A percentile compares a stretch with the other conserved stretches of the same genome.
These are phyloP conservation scores for Pistacia vera DNA, from an alignment of 345 rosid species.

Conservation along the genomic window DNA sequence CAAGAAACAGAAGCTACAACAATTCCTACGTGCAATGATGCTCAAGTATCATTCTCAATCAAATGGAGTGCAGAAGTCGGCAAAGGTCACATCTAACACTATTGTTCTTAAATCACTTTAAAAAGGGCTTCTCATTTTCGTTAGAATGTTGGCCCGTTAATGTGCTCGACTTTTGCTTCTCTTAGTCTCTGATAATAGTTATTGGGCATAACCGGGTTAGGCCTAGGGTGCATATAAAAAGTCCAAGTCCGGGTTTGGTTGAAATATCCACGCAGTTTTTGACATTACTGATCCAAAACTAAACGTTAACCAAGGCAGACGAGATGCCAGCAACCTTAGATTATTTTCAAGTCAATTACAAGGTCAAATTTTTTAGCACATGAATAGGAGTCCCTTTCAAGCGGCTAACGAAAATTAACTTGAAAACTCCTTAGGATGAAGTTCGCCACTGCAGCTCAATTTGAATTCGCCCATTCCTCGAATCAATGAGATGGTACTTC, in stretches of 20 bases:
- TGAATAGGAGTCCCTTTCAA: not conserved
- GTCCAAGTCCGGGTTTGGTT: no score
- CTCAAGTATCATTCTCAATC: not conserved
- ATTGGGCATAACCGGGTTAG: not conserved
- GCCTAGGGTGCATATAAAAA: no score
- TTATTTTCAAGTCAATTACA: not conserved
- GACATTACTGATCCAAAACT: not conserved
- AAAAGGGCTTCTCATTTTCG: no score
- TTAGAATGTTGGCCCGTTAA: not conserved
- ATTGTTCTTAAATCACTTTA: no score
- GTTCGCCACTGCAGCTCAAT: constrained; percentile 93
- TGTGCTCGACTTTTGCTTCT: not conserved
- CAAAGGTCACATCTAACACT: not conserved
- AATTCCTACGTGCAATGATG: constrained; percentile 9
- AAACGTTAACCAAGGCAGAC: not conserved
- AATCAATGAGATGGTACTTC: constrained; percentile 86
- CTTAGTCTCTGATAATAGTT: not conserved
- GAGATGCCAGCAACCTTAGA: not conserved
- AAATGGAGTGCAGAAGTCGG: not conserved
- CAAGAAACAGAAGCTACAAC: not conserved
- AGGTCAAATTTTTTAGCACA: not conserved
- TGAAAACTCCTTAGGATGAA: constrained; percentile 33
- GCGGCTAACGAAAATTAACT: not conserved
- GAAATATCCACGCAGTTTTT: no score
- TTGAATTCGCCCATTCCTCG: constrained; percentile 80